Percentiles rank a stretch among this genome's conserved stretches.
phyloP scores from a whole-genome alignment of 176 grass and related monocot species.

The Aegilops longissima region DNA sequence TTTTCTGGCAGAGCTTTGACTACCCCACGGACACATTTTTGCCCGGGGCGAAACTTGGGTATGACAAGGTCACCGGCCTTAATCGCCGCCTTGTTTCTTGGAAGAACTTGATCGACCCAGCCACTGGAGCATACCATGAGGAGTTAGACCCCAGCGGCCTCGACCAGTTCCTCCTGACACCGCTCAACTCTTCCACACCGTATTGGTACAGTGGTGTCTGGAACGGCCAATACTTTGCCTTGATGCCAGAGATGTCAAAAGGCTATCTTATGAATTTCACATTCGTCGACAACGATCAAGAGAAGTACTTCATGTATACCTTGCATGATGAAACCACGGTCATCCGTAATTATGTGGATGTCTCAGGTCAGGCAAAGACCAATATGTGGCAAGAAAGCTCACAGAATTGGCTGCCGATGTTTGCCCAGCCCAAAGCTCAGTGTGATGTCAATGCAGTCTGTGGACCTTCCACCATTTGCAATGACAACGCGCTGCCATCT shows the following conservation, averaged over 20 bases:
- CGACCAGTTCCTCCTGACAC: not conserved
- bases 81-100: constrained; percentile 38
- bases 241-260: constrained; percentile 22
- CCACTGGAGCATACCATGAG: constrained; percentile 27
- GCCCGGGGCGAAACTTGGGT: constrained; percentile 32
- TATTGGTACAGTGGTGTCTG: constrained; percentile 41
- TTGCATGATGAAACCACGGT: not conserved
- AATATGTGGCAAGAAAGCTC: constrained; percentile 10
- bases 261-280: not conserved
- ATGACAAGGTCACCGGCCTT: constrained; percentile 34
- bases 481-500: not conserved
- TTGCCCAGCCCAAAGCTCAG: constrained; percentile 20
- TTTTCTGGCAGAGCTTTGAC: constrained; percentile 63
- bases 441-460: constrained; percentile 41
- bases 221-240: constrained; percentile 43
- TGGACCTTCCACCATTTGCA: constrained; percentile 46
- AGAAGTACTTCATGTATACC: constrained; percentile 36
- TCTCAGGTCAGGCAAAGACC: constrained; percentile 20
- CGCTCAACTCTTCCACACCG: constrained; percentile 6
- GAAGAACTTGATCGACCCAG: constrained; percentile 32
- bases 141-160: constrained; percentile 12
- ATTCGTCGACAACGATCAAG: constrained; percentile 20
- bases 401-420: constrained; percentile 24
- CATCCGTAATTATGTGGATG: not conserved
- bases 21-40: constrained; percentile 43